Percentiles rank a stretch among this genome's conserved stretches.
These are phyloP conservation scores for Russula earlei DNA, from an alignment of 768 basidiomycete genomes.

Conservation along the genomic window DNA sequence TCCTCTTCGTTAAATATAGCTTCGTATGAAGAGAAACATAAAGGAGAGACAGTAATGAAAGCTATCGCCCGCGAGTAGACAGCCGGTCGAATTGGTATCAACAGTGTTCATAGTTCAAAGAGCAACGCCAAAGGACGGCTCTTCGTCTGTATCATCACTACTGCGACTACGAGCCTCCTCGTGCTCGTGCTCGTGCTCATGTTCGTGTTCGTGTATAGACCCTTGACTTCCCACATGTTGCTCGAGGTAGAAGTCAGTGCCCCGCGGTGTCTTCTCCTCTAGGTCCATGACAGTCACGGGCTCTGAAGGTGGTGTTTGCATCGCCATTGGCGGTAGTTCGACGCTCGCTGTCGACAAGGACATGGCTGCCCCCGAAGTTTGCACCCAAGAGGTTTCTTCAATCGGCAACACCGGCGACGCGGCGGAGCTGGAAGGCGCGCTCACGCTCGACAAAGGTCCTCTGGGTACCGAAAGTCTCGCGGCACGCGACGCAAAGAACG, in stretches of 20 bases:
- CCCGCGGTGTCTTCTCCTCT: slow-evolving; percentile 3
- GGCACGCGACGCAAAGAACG: slow-evolving; percentile 17
- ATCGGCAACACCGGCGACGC: slow-evolving; percentile 3
- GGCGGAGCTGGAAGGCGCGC: slow-evolving; percentile 1
- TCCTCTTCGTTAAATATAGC: background rate
- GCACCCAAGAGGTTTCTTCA: background rate
- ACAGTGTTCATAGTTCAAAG: too few relatives aligned
- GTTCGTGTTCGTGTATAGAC: background rate
- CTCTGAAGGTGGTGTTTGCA: background rate
- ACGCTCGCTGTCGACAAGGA: background rate
- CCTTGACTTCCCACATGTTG: background rate
- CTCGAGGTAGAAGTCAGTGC: background rate
- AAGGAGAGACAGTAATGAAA: background rate
- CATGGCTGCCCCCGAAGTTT: background rate
- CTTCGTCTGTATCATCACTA: slow-evolving; percentile 8
- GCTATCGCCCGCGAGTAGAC: background rate
- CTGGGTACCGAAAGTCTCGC: slow-evolving; percentile 9
- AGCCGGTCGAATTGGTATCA: background rate
- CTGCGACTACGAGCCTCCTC: background rate
- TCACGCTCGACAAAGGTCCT: slow-evolving; percentile 1
- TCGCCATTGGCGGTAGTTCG: background rate
- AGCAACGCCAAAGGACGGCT: slow-evolving; percentile 14
- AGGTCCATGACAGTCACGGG: background rate
- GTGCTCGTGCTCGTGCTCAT: background rate
- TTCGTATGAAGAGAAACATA: background rate